Conservation (phyloP, 441 rosid genomes). For the Theobroma grandiflorum region DNA sequence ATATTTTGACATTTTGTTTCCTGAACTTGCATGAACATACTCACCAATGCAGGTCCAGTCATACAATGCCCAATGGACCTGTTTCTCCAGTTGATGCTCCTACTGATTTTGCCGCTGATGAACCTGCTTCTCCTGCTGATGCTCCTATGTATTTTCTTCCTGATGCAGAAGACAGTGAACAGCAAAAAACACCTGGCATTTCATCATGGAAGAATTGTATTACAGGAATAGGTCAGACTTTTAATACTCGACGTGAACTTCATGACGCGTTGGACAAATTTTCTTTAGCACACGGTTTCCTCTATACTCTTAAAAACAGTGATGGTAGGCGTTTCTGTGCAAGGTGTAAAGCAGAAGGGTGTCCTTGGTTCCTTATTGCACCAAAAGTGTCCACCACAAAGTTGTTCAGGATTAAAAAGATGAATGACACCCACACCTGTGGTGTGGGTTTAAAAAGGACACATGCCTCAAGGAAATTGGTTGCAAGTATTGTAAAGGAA, state of each 20-base stretch:
- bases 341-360: slow-evolving; percentile 71
- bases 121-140: slow-evolving; percentile 30
- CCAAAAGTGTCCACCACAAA: slow-evolving; percentile 70
- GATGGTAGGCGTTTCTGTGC: slow-evolving; percentile 71
- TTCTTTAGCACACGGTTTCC: slow-evolving; percentile 72
- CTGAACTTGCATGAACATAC: not conserved
- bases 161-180: slow-evolving; percentile 58
- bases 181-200: slow-evolving; percentile 33
- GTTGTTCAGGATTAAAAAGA: slow-evolving; percentile 68
- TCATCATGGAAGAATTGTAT: slow-evolving; percentile 73
- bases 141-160: slow-evolving; percentile 46
- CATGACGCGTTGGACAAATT: slow-evolving; percentile 85
- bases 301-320: slow-evolving; percentile 69
- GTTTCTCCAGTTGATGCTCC: slow-evolving; percentile 23
- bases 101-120: not conserved
- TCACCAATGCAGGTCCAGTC: slow-evolving; percentile 20
- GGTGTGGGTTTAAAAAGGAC: slow-evolving; percentile 39
- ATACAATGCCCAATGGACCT: slow-evolving; percentile 37
- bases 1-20: slow-evolving; percentile 3
- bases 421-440: slow-evolving; percentile 43
- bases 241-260: slow-evolving; percentile 72
- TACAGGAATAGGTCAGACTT: slow-evolving; percentile 86
- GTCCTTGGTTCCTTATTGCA: slow-evolving; percentile 81
- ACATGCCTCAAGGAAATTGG: slow-evolving; percentile 76
- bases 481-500: slow-evolving; percentile 75